These are phyloP conservation scores for Aquilaria yunnanensis DNA, from an alignment of 345 rosid species.

Conservation along the genomic window DNA sequence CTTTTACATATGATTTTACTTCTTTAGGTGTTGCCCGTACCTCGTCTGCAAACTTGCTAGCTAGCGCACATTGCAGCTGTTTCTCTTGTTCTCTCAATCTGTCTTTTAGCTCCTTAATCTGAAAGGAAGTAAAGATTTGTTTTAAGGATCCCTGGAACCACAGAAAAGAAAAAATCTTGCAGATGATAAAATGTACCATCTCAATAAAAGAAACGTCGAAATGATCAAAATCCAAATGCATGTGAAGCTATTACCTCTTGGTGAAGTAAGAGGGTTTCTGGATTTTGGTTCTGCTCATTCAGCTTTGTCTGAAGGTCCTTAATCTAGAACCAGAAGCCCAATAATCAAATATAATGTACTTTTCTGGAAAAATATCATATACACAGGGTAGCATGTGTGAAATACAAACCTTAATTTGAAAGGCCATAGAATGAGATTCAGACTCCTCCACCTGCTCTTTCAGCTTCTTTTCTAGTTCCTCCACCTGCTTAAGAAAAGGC, in stretches of 20 bases:
- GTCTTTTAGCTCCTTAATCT: constrained; percentile 85
- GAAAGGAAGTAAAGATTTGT: constrained; percentile 7
- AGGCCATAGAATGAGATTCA: constrained; percentile 31
- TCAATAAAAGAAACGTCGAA: background rate
- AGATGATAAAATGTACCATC: background rate
- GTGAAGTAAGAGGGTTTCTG: constrained; percentile 43
- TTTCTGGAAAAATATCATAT: background rate
- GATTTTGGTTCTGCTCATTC: constrained; percentile 45
- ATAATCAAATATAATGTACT: background rate
- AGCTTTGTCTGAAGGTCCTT: constrained; percentile 60
- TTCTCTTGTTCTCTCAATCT: constrained; percentile 69
- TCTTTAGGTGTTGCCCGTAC: constrained; percentile 40
- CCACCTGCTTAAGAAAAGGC: constrained; percentile 38
- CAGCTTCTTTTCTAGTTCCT: constrained; percentile 64
- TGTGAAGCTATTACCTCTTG: constrained; percentile 33
- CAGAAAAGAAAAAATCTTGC: background rate
- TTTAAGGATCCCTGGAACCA: background rate
- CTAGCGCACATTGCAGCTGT: constrained; percentile 31
- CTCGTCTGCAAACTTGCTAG: constrained; percentile 29
- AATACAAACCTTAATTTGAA: constrained; percentile 52
- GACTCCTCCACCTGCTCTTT: constrained; percentile 56
- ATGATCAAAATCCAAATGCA: background rate
- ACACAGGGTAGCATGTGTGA: background rate
- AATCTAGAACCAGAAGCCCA: constrained; percentile 29
- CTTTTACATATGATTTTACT: constrained; percentile 38